Base-by-base conservation (phyloP, 148 eudicot genomes). In the Persicaria tinctoria region DNA sequence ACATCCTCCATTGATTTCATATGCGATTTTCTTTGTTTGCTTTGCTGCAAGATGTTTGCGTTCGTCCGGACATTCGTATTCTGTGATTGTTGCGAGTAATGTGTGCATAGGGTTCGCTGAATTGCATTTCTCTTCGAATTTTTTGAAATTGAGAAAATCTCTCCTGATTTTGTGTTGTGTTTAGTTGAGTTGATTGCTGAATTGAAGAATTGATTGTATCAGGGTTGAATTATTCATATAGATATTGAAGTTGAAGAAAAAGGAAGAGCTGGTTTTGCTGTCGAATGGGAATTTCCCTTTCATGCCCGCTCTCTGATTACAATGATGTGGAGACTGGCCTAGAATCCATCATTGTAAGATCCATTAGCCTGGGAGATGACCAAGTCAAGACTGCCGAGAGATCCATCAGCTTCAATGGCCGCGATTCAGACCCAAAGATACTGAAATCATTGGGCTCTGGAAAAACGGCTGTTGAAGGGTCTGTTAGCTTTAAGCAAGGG, bases 241-340 rank as follows among this genome's bases (percentile, higher is more conserved):
- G 11, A 17, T 50, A 20, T 6, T 32, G 57, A 53, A 53, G 57
- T 9, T 9, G 41, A 69, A 69, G 20, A 69, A 46, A 6, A 70
- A n/a, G 41, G 41, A 70, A 70, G 73, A n/a, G 51, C 7, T 70
- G 53, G 20, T n/a, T 62, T 77, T 73, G 68, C 72, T 71, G 78
- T 79, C 77, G 87, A 79, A 94, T 94, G 98, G 98, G 98, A 79
- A 62, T 86, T 78, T 70, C 85, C 18, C 83, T 82, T 76, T 85
- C 96, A 72, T 91, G 93, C 75, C 98, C 96, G 16, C 75, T 88
- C 51, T 78, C 84, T 3, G 73, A 73, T 17, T 74, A 62, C 46
- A 66, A 47, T 73, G 96, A 90, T 79, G 38, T 89, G 4, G 98
- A 91, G 51, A 82, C 78, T 64, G 84, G 79, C 54, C 76, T 90